These are phyloP conservation scores for Pezicula carpinea DNA, from an alignment of 2,329 filamentous ascomycete genomes.

Conservation along the genomic window DNA sequence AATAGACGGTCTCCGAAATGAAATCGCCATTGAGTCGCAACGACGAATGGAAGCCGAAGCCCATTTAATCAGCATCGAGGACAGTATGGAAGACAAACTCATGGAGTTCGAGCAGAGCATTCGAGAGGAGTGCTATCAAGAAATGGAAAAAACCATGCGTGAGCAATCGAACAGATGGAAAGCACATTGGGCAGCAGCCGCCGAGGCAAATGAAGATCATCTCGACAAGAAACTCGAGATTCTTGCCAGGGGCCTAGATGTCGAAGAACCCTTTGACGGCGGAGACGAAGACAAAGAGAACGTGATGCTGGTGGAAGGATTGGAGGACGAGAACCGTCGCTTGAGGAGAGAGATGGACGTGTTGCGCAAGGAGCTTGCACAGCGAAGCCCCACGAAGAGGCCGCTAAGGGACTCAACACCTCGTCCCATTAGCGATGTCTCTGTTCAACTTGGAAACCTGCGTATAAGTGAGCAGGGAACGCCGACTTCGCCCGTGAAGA, in stretches of 20 bases:
- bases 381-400: conserved; percentile 38
- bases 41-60: conserved; percentile 68
- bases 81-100: conserved; percentile 58
- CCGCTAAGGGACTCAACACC: conserved; percentile 8
- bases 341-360: conserved; percentile 60
- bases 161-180: conserved; percentile 80
- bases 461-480: conserved; percentile 1
- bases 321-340: conserved; percentile 67
- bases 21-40: conserved; percentile 66
- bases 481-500: conserved; percentile 18
- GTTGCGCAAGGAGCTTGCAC: conserved; percentile 58
- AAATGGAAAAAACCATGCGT: conserved; percentile 76
- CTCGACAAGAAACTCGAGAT: conserved; percentile 84
- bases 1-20: conserved; percentile 67
- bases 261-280: conserved; percentile 41
- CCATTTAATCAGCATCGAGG: conserved; percentile 54
- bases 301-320: conserved; percentile 42
- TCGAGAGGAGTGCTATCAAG: conserved; percentile 80
- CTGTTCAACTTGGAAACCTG: conserved; percentile 1
- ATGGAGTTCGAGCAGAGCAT: conserved; percentile 74
- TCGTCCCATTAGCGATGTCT: background rate
- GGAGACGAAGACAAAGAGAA: conserved; percentile 56
- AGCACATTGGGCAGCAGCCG: conserved; percentile 69
- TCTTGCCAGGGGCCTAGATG: conserved; percentile 47
- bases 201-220: conserved; percentile 76